Conservation (phyloP, 768 basidiomycete genomes). For the Coprinellus aureogranulatus region DNA sequence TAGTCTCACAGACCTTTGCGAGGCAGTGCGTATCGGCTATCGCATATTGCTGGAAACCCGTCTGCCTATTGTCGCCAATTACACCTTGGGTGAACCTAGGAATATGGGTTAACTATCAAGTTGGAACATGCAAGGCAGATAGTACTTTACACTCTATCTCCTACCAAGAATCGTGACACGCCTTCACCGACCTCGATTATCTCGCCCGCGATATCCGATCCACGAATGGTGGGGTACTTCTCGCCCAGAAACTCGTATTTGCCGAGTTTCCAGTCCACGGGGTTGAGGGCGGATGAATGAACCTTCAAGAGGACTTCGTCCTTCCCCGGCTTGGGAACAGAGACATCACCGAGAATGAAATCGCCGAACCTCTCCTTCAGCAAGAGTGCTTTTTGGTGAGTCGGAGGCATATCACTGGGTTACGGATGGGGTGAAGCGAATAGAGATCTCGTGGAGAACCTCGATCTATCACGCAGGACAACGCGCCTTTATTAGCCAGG, state of each 20-base stretch:
- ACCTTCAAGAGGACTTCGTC: constrained; percentile 37
- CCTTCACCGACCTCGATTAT: constrained; percentile 55
- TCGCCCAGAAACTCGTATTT: constrained; percentile 35
- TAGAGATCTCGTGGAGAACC: too few species aligned
- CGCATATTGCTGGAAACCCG: constrained; percentile 42
- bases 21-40: constrained; percentile 33
- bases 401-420: constrained; percentile 43
- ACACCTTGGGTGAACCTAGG: constrained; percentile 37
- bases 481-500: too few species aligned
- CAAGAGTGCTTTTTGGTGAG: constrained; percentile 37
- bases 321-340: constrained; percentile 15
- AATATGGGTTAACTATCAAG: constrained; percentile 34
- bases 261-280: constrained; percentile 53
- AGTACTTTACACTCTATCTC: constrained; percentile 50
- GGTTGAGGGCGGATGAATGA: constrained; percentile 42
- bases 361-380: constrained; percentile 29
- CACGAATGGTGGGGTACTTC: constrained; percentile 45
- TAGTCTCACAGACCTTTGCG: constrained; percentile 35
- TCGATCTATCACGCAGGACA: too few species aligned
- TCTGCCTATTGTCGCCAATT: constrained; percentile 31
- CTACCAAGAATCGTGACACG: constrained; percentile 47
- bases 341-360: constrained; percentile 32
- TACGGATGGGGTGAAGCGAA: neutral
- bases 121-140: constrained; percentile 26
- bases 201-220: constrained; percentile 47